Evolutionary conservation across 2,329 filamentous ascomycete genomes (phyloP), one percentile per base, ranked within the genome.

Genomic region (Drechslerella stenobrocha): DNA sequence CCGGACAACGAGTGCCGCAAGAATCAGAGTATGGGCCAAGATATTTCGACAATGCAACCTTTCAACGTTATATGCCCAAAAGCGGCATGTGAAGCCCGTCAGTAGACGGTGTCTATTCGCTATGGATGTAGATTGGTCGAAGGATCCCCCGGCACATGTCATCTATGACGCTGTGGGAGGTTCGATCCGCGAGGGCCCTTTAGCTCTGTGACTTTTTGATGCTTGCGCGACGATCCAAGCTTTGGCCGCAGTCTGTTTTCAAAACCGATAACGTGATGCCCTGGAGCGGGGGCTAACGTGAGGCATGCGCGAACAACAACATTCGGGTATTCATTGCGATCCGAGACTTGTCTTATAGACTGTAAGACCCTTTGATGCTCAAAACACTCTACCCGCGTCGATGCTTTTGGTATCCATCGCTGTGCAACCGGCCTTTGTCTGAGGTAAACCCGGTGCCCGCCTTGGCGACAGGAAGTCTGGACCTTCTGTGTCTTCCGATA

Each of bases 91-190:
- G 11, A 51, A 45, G n/a, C 18, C 44, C 45, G 48, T 60, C 50
- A 22, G 50, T 13, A 7, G 24, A 22, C 7, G 24, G 60, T 23
- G n/a, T 18, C 37, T 40, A 50, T 59, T 45, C 44, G 34, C 42
- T 32, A 9, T 53, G 46, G 15, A 51, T n/a, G 42, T 30, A 22
- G 23, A 18, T 37, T 18, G 6, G 32, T 34, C 44, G 24, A 53
- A 15, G 44, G 20, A 18, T 58, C 50, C 28, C 63, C 45, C 53
- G 63, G 63, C 46, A 60, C 48, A 67, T 67, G 63, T 67, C 55
- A 67, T 60, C 11, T 35, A 51, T 42, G 55, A 51, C 32, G 50
- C 42, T 11, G 2, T 35, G 32, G 24, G 9, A 45, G 23, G 1
- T 32, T 23, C 32, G 24, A 32, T 45, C 11, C 6, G 37, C 44